phyloP scores from a whole-genome alignment of 495 filamentous ascomycete genomes.

The Chlorociboria aeruginascens region DNA sequence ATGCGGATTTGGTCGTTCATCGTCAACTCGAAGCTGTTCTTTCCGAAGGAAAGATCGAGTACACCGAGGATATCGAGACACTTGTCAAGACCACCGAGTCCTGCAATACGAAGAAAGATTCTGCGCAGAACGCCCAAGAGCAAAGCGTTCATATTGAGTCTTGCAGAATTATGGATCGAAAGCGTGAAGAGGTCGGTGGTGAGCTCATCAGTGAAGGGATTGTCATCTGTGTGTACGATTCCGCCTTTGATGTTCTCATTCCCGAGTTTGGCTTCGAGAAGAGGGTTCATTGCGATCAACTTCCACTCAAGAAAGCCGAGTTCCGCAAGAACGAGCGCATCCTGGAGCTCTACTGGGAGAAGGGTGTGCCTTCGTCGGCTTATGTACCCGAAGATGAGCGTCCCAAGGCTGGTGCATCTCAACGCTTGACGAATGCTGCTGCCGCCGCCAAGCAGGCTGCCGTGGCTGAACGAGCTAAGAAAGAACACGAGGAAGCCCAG shows the following conservation, averaged over 20 bases:
- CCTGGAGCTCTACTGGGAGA: conserved; percentile 98
- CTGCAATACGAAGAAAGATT: conserved; percentile 99
- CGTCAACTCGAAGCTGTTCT: conserved; percentile 85
- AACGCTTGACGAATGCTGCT: conserved; percentile 58
- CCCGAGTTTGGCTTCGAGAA: conserved; percentile 98
- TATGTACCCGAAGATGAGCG: conserved; percentile 97
- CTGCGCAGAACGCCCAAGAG: conserved; percentile 91
- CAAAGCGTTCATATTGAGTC: conserved; percentile 98
- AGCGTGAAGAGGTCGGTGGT: conserved; percentile 68
- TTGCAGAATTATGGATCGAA: conserved; percentile 87
- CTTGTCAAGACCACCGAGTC: conserved; percentile 87
- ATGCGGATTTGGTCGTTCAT: conserved; percentile 89
- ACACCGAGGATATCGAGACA: conserved; percentile 77
- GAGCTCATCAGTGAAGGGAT: conserved; percentile 96
- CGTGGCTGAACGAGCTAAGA: conserved; percentile 61
- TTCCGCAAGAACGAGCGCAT: conserved; percentile 90
- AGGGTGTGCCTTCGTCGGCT: conserved; percentile 90
- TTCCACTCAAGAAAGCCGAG: conserved; percentile 96
- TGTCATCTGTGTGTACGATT: conserved; percentile 95
- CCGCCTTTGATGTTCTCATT: conserved; percentile 95
- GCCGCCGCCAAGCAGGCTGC: conserved; percentile 70
- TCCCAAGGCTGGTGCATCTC: conserved; percentile 60
- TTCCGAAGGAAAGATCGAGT: conserved; percentile 72
- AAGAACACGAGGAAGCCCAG: conserved; percentile 76
- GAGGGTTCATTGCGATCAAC: conserved; percentile 95